A percentile compares a stretch with the other conserved stretches of the same genome.
Evolutionary conservation across 2,329 filamentous ascomycete genomes (phyloP).

Genomic region (Tolypocladium paradoxum): DNA sequence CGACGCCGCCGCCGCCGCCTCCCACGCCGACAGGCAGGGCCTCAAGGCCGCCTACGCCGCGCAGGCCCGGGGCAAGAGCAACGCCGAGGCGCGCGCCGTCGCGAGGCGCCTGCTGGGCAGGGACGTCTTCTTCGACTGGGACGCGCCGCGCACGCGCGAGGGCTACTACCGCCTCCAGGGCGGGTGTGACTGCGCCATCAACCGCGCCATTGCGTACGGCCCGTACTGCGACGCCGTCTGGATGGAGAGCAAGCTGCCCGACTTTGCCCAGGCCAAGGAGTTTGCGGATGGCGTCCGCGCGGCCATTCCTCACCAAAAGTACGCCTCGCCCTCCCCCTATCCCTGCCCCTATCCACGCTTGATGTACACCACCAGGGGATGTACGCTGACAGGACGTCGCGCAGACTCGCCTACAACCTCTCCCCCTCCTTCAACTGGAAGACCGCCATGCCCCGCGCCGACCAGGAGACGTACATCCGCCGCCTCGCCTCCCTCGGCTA

Average conservation of each 20-base stretch:
- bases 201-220: constrained; percentile 82
- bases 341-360: constrained; percentile 4
- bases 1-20: constrained; percentile 42
- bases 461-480: constrained; percentile 96
- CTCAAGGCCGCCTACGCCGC: constrained; percentile 57
- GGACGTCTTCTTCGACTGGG: constrained; percentile 91
- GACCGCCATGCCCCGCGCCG: constrained; percentile 77
- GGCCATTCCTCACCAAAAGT: constrained; percentile 95
- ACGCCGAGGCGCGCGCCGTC: constrained; percentile 68
- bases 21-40: constrained; percentile 56
- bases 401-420: constrained; percentile 94
- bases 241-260: constrained; percentile 98
- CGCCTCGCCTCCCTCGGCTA: constrained; percentile 82
- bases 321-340: constrained; percentile 23
- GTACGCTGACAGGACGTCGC: too few relatives aligned
- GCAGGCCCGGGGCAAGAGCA: constrained; percentile 71
- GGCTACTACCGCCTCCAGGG: constrained; percentile 91
- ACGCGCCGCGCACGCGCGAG: constrained; percentile 82
- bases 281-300: constrained; percentile 91
- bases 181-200: constrained; percentile 82
- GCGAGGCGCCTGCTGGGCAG: constrained; percentile 67
- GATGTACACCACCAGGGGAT: too few relatives aligned
- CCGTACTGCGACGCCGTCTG: constrained; percentile 94
- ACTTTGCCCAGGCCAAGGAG: constrained; percentile 81
- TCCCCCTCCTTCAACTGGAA: constrained; percentile 99